Percentiles rank a stretch among this genome's conserved stretches.
These are phyloP conservation scores for Gossypium gossypioides DNA, from an alignment of 441 rosid species.

Conservation along the genomic window DNA sequence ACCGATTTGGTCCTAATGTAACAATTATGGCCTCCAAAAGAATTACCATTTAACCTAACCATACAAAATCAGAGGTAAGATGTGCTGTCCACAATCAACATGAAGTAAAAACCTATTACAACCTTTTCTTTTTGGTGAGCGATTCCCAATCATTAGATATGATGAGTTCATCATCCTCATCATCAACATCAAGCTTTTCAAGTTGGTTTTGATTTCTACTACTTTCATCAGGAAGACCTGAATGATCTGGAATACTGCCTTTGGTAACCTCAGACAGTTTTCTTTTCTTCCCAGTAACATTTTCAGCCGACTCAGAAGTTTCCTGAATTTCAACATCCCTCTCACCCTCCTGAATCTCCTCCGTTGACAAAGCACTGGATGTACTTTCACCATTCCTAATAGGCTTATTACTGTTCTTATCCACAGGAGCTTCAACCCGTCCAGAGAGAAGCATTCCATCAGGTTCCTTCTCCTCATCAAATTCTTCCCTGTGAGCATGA, in stretches of 20 bases:
- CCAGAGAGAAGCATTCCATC: conserved; percentile 90
- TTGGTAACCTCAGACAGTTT: conserved; percentile 28
- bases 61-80: conserved; percentile 40
- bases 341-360: conserved; percentile 14
- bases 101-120: conserved; percentile 27
- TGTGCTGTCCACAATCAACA: conserved; percentile 11
- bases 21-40: conserved; percentile 35
- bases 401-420: conserved; percentile 36
- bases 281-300: conserved; percentile 45
- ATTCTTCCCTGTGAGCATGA: conserved; percentile 56
- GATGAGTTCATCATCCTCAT: conserved; percentile 44
- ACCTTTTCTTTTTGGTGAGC: conserved; percentile 35
- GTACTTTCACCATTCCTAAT: conserved; percentile 42
- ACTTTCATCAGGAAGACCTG: conserved; percentile 13
- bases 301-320: conserved; percentile 28
- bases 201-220: conserved; percentile 31
- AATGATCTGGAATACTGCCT: conserved; percentile 10
- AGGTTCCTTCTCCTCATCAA: conserved; percentile 91
- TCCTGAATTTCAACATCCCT: conserved; percentile 25
- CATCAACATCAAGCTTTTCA: conserved; percentile 43
- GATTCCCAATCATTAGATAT: conserved; percentile 29
- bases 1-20: conserved; percentile 16
- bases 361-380: conserved; percentile 22
- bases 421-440: conserved; percentile 58
- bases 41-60: conserved; percentile 34